Evolutionary conservation across 805 yeast genomes (phyloP), one percentile per base, ranked within the genome.

Genomic region (Starmera caribaea): DNA sequence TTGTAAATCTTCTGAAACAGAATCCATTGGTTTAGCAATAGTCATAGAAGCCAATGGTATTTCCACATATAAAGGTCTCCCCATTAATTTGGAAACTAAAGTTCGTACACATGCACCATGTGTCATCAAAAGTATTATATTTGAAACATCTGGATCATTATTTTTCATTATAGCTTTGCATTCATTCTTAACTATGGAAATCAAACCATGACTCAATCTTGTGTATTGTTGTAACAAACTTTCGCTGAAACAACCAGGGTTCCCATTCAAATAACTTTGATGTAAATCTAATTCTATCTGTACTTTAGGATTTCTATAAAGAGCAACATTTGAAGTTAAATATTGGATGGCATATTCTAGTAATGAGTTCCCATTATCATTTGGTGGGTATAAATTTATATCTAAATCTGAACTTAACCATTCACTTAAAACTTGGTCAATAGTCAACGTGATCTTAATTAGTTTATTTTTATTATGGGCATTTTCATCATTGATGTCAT

Each of bases 71-170:
- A 68, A 42, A 1, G 69, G 59, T 41, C 60, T 58, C 13, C 61
- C 60, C 35, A 63, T 38, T 4, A 68, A 38, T 29, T 67, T 49
- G 34, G 68, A 68, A 13, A 68, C 45, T 6, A 68, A 43, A 16
- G 65, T 54, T 15, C 69, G 57, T 11, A 66, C 65, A 35, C 66
- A 61, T 1, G 73, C 71, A 8, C 73, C 73, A 42, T 68, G 73
- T 5, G 71, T 55, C 43, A 68, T 53, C 13, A 68, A 44, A 4
- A 68, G 44, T 1, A 60, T 49, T 4, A 62, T 54, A 30, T 62
- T 50, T 34, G 55, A 55, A 30, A 63, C 57, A 7, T 58, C 54
- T 30, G 48, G 45, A 21, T 21, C 26, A 21, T 21, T 48, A 6
- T 48, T 48, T 3, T 42, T 37, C 10, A 59, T 49, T n/a, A 43